Base-by-base conservation (phyloP, 148 eudicot genomes). In the Pouteria glomerata region DNA sequence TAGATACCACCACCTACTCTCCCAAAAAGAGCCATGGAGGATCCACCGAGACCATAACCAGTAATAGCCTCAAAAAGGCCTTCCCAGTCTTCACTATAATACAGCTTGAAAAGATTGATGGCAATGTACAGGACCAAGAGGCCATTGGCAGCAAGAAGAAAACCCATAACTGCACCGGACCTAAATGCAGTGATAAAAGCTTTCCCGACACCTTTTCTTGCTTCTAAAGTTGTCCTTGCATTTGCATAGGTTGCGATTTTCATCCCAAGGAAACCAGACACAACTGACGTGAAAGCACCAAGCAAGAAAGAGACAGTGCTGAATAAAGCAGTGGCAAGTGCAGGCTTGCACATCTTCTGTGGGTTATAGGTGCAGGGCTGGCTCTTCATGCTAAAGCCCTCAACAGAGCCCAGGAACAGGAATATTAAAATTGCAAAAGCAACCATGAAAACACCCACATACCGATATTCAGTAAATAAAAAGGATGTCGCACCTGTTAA, bases 31-130 rank as follows among this genome's bases (percentile, higher is more conserved):
- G 97, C 93, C 97, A 92, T 89, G 26, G 92, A 87, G 57, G 97
- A 92, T 33, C 97, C 97, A 72, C 97, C 97, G 69, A 91, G 95
- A 41, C 95, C 97, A 78, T 92, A 92, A 35, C 97, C 97, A 76
- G 90, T 92, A 74, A 88, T 88, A n/a, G 86, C 82, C 81, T 85
- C 89, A 68, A 81, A 88, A 52, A 85, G 89, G 1, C 92, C 92
- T 75, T 88, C 92, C 89, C 86, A 88, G 51, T 88, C 92, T 69
- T 88, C 84, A 8, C 89, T 86, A 44, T 85, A 88, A 74, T 88
- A 88, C 26, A 88, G 58, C 85, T 84, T 85, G 76, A 88, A 88
- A 35, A 85, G 66, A 78, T 88, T 87, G 77, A 79, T 86, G 11
- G 76, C 44, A 51, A 86, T 76, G 57, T 66, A 87, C 2, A 82